Base-by-base conservation (phyloP, 2,329 filamentous ascomycete species). In the Clonostachys chloroleuca region DNA sequence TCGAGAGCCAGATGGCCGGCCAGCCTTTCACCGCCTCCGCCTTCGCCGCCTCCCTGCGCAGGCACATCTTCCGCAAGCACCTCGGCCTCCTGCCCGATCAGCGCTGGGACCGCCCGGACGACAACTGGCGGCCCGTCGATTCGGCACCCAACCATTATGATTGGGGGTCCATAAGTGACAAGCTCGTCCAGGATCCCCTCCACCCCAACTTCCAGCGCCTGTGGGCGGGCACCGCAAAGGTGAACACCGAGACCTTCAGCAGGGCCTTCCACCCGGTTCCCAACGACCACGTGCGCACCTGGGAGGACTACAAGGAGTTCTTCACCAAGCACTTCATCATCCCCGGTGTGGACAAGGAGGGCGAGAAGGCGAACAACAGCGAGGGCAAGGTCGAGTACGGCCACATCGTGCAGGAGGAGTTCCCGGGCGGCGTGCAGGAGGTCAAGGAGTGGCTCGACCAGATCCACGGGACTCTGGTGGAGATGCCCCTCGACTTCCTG, bases 401-500 rank as follows among this genome's bases (percentile, higher is more conserved):
- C 0, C 92, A 96, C 69, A 88, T 95, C 3, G 87, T 96, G 42
- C 82, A 81, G 59, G 85, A 88, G 45, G 83, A 92, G 59, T 89
- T 95, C 64, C 74, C 79, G 0, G 80, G 85, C 52, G 88, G 92
- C 8, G 83, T 85, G 41, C 71, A 71, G n/a, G 84, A 88, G 62
- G 74, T 91, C 49, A 91, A 89, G 69, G 80, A 85, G 44, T 78
- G 83, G 68, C 69, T 92, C 47, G 74, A 75, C 47, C 75, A 80
- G 46, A 73, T 92, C 37, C 78, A 82, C 50, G 87, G 87, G 3
- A 87, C 78, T 9, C 67, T 91, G 42, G 86, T 96, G 8, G 89
- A 96, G 73, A 96, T 96, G 92, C 90, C 91, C 30, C 72, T 96
- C 56, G 74, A 89, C 54, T 96, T 96, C 72, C 71, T 96, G 63